Conservation (phyloP, 148 eudicot genomes). For the Amaranthus palmeri region DNA sequence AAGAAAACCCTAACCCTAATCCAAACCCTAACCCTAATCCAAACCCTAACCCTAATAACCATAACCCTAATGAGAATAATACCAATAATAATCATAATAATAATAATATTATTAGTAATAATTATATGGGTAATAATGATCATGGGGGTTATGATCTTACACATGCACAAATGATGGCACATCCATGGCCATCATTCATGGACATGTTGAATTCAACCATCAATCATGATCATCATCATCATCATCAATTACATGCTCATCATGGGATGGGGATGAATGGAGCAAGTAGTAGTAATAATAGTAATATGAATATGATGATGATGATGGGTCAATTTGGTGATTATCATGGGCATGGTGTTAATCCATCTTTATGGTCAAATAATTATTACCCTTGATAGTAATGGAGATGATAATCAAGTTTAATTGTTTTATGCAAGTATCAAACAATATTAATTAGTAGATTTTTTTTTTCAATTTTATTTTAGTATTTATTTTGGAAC, state of each 20-base stretch:
- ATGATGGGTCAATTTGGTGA: conserved; percentile 38
- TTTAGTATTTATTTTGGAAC: too few species aligned
- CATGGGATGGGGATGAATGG: conserved; percentile 16
- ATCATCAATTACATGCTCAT: conserved; percentile 7
- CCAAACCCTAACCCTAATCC: neutral
- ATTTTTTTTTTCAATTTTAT: too few species aligned
- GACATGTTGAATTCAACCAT: conserved; percentile 26
- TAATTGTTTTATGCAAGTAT: too few species aligned
- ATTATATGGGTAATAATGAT: neutral
- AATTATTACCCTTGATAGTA: conserved; percentile 16
- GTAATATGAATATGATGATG: conserved; percentile 21
- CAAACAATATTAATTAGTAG: too few species aligned
- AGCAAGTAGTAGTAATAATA: conserved; percentile 11
- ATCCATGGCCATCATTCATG: conserved; percentile 36
- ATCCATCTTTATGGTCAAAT: conserved; percentile 27
- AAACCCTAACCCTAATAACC: neutral
- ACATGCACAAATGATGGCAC: conserved; percentile 29
- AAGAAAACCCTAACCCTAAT: conserved; percentile 6
- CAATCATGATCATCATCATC: conserved; percentile 11
- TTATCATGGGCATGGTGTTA: conserved; percentile 27
- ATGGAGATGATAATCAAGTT: neutral
- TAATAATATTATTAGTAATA: neutral
- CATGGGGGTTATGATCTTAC: conserved; percentile 14
- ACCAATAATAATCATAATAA: neutral
- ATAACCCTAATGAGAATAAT: neutral